Conservation (phyloP, 352 stramenopile genomes). For the Globisporangium abappressorium region DNA sequence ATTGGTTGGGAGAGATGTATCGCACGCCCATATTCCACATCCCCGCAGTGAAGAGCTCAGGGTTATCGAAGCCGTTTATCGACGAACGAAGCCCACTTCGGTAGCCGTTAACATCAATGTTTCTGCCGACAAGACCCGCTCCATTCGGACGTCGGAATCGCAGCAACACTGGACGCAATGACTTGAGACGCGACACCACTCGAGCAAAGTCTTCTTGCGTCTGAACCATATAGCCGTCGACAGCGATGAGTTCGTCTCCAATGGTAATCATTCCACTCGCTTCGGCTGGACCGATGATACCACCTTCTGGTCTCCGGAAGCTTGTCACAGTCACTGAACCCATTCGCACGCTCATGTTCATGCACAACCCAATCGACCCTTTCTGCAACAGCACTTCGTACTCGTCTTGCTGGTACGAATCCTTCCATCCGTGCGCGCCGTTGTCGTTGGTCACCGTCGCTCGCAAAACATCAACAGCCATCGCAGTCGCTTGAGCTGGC, state of each 20-base stretch:
- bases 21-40: slow-evolving; percentile 86
- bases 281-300: slow-evolving; percentile 77
- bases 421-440: slow-evolving; percentile 62
- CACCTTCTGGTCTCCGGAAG: slow-evolving; percentile 71
- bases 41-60: slow-evolving; percentile 66
- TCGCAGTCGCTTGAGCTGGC: slow-evolving; percentile 54
- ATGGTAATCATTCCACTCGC: slow-evolving; percentile 76
- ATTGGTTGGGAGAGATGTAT: slow-evolving; percentile 70
- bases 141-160: slow-evolving; percentile 69
- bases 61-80: slow-evolving; percentile 64
- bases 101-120: slow-evolving; percentile 47
- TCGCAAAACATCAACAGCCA: slow-evolving; percentile 69
- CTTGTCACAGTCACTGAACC: slow-evolving; percentile 80
- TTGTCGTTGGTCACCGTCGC: slow-evolving; percentile 38
- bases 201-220: slow-evolving; percentile 79
- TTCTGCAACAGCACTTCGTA: slow-evolving; percentile 88
- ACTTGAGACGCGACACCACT: slow-evolving; percentile 82
- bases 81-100: slow-evolving; percentile 63
- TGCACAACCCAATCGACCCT: slow-evolving; percentile 82
- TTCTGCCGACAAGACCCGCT: slow-evolving; percentile 34
- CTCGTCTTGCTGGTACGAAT: slow-evolving; percentile 63
- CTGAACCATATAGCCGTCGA: slow-evolving; percentile 78
- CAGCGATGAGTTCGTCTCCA: slow-evolving; percentile 75
- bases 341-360: slow-evolving; percentile 88
- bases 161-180: slow-evolving; percentile 66